phyloP scores from a whole-genome alignment of 2,329 filamentous ascomycete genomes.

The Phoma sp. region DNA sequence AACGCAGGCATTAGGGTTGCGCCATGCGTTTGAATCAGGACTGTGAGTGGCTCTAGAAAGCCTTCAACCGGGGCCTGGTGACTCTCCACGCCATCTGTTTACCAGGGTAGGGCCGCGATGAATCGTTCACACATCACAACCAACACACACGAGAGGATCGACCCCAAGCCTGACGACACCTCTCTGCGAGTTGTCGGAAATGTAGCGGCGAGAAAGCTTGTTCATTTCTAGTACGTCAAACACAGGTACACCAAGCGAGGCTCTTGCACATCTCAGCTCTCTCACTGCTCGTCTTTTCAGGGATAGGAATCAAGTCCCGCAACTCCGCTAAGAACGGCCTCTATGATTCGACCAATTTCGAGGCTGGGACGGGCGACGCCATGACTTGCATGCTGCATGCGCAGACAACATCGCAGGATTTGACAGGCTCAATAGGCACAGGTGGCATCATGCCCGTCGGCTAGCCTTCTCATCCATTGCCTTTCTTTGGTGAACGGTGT shows the following conservation, averaged over 20 bases:
- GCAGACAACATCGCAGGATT: constrained; percentile 13
- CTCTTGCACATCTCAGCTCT: neutral
- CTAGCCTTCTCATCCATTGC: constrained; percentile 13
- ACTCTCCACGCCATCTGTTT: constrained; percentile 18
- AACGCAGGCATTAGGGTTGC: constrained; percentile 15
- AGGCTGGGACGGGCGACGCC: constrained; percentile 14
- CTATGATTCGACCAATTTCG: constrained; percentile 9
- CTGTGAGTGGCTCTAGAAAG: constrained; percentile 26
- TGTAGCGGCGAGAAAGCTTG: neutral
- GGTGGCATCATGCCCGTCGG: constrained; percentile 17
- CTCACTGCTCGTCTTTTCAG: constrained; percentile 5
- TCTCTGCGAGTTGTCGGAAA: constrained; percentile 1
- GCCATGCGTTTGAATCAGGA: constrained; percentile 24
- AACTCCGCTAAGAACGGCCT: constrained; percentile 13
- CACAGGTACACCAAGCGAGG: constrained; percentile 5
- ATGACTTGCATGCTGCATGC: constrained; percentile 21
- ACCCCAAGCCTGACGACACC: constrained; percentile 9
- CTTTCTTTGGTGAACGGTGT: constrained; percentile 33
- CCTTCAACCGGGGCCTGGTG: constrained; percentile 19
- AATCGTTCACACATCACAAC: constrained; percentile 14
- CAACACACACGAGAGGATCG: constrained; percentile 1
- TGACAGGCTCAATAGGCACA: constrained; percentile 15
- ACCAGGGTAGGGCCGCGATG: constrained; percentile 10
- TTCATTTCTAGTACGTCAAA: neutral
- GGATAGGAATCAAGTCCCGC: constrained; percentile 18